Base-by-base conservation (phyloP, 2,329 filamentous ascomycete species). In the Colletotrichum scovillei region DNA sequence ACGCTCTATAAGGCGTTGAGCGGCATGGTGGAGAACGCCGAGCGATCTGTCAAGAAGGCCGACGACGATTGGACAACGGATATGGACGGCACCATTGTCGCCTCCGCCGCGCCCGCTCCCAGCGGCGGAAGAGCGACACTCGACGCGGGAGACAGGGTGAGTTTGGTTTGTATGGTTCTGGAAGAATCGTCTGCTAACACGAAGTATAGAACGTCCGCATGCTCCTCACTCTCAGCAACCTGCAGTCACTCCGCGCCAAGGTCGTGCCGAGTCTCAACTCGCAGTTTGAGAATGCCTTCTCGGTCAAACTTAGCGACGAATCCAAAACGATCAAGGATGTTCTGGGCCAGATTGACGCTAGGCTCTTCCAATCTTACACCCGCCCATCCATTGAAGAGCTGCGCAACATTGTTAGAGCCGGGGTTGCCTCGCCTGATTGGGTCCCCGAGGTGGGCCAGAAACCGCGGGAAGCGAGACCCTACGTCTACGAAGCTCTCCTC, bases 11-110 rank as follows among this genome's bases (percentile, higher is more conserved):
- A 97, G 81, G 95, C 95, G 7, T 85, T 99, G 49, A 97, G 94
- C 78, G 97, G 96, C 26, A 96, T 99, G 91, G 95, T 99, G 1
- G 97, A 98, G 83, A 98, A 98, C 82, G 96, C 97, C 3, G 95
- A 98, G 83, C 91, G 91, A 70, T 89, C 92, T 3, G 82, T 91
- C 16, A 90, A 92, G 76, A 91, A 90, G 76, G 85, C 90, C 0
- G 91, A 92, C 58, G 89, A 91, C 72, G 89, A 91, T 69, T 91
- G 89, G 89, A 88, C 86, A 0, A 85, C 86, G 3, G 86, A 88
- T 19, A 77, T 80, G 22, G 87, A 88, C 16, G 80, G 81, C 7
- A 82, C 84, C 49, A 81, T 85, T 8, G 77, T 80, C 14, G 78
- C 80, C 3, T 79, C 78, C 14, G 78, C 82, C 24, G 79, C 80